phyloP scores from a whole-genome alignment of 2,329 filamentous ascomycete species.

The Rosellinia necatrix region DNA sequence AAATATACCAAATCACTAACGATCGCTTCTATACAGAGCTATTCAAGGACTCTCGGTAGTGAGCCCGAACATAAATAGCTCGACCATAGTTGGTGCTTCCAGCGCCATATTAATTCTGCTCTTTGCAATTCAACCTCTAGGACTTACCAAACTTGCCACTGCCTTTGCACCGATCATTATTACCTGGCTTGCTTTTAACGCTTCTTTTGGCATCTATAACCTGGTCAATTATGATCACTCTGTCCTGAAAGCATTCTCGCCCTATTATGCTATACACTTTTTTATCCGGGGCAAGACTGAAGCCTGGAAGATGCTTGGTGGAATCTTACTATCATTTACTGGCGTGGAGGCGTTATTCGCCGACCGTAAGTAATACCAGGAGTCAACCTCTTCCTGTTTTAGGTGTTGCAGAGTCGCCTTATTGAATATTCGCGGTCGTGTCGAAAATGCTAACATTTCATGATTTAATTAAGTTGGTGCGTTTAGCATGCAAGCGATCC shows the following conservation, averaged over 20 bases:
- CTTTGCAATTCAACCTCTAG: conserved; percentile 68
- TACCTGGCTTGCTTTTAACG: conserved; percentile 69
- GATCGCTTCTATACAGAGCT: conserved; percentile 46
- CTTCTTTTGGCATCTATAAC: conserved; percentile 67
- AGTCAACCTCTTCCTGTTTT: not conserved
- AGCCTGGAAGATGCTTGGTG: conserved; percentile 70
- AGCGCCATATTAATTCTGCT: conserved; percentile 68
- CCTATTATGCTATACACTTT: conserved; percentile 64
- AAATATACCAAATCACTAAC: conserved; percentile 10
- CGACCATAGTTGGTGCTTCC: conserved; percentile 65
- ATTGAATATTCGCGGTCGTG: not conserved
- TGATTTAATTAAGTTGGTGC: conserved; percentile 59
- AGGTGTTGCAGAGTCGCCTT: not conserved
- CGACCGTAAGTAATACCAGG: conserved; percentile 48
- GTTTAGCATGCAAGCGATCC: conserved; percentile 71
- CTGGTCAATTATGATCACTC: conserved; percentile 56
- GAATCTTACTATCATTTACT: conserved; percentile 75
- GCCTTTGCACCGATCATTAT: conserved; percentile 70
- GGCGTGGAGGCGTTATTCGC: conserved; percentile 81
- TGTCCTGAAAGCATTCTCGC: conserved; percentile 61
- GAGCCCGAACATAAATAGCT: conserved; percentile 57
- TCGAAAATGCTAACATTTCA: not conserved
- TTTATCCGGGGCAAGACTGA: conserved; percentile 61
- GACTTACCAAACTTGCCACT: conserved; percentile 62
- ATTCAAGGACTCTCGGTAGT: conserved; percentile 68